A percentile compares a stretch with the other conserved stretches of the same genome.
These are phyloP conservation scores for Nematocida sp. DNA, from an alignment of 371 early-diverging fungal genomes.

Conservation along the genomic window DNA sequence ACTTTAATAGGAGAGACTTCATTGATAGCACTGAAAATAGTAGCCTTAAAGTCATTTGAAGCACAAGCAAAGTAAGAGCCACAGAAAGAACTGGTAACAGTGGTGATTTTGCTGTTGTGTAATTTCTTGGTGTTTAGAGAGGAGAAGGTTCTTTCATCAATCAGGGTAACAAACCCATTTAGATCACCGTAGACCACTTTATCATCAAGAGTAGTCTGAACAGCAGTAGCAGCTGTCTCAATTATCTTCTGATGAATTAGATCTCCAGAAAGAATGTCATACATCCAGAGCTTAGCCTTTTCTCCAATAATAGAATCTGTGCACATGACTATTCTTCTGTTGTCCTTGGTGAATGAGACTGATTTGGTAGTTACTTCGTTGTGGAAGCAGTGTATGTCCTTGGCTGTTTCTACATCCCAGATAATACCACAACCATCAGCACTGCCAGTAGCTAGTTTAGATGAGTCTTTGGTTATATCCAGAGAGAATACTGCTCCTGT, in stretches of 20 bases:
- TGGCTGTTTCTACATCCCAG: slow-evolving; percentile 88
- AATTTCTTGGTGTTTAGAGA: slow-evolving; percentile 66
- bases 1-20: slow-evolving; percentile 74
- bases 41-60: slow-evolving; percentile 85
- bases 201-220: slow-evolving; percentile 73
- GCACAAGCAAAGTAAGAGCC: slow-evolving; percentile 86
- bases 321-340: slow-evolving; percentile 74
- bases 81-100: slow-evolving; percentile 82
- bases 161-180: slow-evolving; percentile 57
- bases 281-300: slow-evolving; percentile 73
- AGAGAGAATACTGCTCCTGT: slow-evolving; percentile 82
- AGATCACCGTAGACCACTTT: slow-evolving; percentile 71
- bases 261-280: slow-evolving; percentile 67
- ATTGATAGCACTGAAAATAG: slow-evolving; percentile 71
- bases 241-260: slow-evolving; percentile 67
- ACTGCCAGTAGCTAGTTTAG: slow-evolving; percentile 75
- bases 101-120: slow-evolving; percentile 74
- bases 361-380: slow-evolving; percentile 80
- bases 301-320: slow-evolving; percentile 84
- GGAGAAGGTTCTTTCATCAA: slow-evolving; percentile 61
- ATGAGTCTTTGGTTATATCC: slow-evolving; percentile 68
- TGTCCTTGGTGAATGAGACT: slow-evolving; percentile 79
- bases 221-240: slow-evolving; percentile 80
- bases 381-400: slow-evolving; percentile 75
- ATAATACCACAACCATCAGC: slow-evolving; percentile 83